Conservation (phyloP, 176 grass and related monocot species). For the Aegilops longissima region DNA sequence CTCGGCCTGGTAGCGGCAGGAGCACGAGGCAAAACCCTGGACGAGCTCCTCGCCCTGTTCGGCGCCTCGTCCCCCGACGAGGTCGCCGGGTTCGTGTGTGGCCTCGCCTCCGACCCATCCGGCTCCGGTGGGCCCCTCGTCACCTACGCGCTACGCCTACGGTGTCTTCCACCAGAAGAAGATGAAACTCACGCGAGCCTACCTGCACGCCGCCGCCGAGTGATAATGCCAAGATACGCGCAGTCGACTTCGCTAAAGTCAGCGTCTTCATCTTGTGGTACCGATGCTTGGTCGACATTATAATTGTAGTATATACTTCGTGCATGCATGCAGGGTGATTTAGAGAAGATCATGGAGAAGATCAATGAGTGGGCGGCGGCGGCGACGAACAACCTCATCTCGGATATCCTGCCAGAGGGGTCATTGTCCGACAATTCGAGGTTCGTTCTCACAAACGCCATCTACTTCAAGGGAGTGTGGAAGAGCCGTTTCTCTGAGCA, state of each 20-base stretch:
- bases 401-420: neutral
- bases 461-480: conserved; percentile 50
- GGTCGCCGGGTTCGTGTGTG: neutral
- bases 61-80: neutral
- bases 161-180: conserved; percentile 22
- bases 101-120: neutral
- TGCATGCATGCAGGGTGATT: neutral
- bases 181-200: conserved; percentile 3
- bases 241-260: conserved; percentile 23
- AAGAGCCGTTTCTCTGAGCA: neutral
- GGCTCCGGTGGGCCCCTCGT: neutral
- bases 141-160: neutral
- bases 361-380: conserved; percentile 17
- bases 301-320: too few relatives aligned
- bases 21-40: neutral
- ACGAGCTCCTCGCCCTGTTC: conserved; percentile 24
- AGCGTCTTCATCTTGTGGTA: neutral
- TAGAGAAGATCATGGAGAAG: neutral
- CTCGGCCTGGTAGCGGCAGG: neutral
- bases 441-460: conserved; percentile 16
- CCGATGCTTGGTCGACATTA: too few relatives aligned
- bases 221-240: neutral
- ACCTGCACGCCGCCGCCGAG: neutral
- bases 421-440: neutral
- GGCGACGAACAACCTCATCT: neutral